Evolutionary conservation across 768 basidiomycete genomes (phyloP), one percentile per base, ranked within the genome.

Genomic region (Leucocoprinus sp.): DNA sequence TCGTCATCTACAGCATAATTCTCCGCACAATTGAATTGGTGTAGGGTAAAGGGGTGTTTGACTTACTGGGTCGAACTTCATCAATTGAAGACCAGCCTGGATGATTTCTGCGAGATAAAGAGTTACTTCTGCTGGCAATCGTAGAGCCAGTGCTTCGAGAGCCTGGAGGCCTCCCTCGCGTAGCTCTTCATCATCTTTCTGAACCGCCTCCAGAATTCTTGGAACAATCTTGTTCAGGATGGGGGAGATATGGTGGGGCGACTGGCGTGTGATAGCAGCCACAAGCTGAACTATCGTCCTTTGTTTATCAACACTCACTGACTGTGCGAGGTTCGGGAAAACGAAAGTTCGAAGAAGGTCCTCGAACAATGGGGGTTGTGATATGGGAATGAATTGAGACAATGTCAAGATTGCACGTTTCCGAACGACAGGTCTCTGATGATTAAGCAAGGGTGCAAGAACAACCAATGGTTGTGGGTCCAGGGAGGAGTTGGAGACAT

Each of bases 61-160:
- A 67, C 82, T 55, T 58, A 93, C 92, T 0, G 95, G 95, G 61
- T 99, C 96, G 58, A 90, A 86, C 59, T 90, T 93, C 67, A 99
- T 84, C 53, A 81, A 82, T 49, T 82, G 78, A 38, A 70, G 75
- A 3, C 85, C 90, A 21, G 75, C 68, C 49, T 84, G 79, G 12
- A 87, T 70, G 52, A 93, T 84, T 6, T 72, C 63, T 41, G 64
- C 65, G 26, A 95, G 61, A 59, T 82, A 92, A 0, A 82, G 72
- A 0, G 84, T 80, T 23, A 85, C 77, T 55, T 96, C 93, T 5
- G 76, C 68, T 0, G 93, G 90, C 57, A 91, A 91, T 45, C 85
- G 76, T 51, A 97, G 63, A 0, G 93, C 71, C 3, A 98, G 64
- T 0, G 82, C 79, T 62, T 99, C 96, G 50, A 97, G 65, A 2